These are phyloP conservation scores for Pterulicium gracile DNA, from an alignment of 1,284 basidiomycete species.

Conservation along the genomic window DNA sequence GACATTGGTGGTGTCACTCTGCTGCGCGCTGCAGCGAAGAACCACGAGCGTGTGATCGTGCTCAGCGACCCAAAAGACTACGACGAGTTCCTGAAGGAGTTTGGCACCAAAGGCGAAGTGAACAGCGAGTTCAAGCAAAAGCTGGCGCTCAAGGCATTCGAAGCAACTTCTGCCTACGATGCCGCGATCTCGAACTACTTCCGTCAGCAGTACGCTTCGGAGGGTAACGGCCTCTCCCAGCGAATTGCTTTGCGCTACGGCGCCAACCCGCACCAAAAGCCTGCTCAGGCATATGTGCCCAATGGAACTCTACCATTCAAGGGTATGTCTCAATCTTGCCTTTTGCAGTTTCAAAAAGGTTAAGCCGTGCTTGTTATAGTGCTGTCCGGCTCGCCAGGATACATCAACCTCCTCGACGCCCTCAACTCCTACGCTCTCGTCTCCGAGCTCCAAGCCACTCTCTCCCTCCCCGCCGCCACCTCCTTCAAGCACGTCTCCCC, in stretches of 20 bases:
- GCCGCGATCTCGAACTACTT: slow-evolving; percentile 96
- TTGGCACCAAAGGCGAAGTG: slow-evolving; percentile 60
- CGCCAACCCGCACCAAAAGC: slow-evolving; percentile 98
- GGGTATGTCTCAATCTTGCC: slow-evolving; percentile 54
- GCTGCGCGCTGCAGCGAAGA: slow-evolving; percentile 96
- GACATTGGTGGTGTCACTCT: slow-evolving; percentile 99
- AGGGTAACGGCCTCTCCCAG: slow-evolving; percentile 67
- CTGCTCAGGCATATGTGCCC: slow-evolving; percentile 92
- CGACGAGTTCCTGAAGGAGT: slow-evolving; percentile 68
- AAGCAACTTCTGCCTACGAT: slow-evolving; percentile 93
- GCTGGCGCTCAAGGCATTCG: slow-evolving; percentile 95
- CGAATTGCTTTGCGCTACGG: slow-evolving; percentile 88
- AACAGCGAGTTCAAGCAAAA: slow-evolving; percentile 64
- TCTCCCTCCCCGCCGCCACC: slow-evolving; percentile 86
- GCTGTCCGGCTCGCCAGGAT: slow-evolving; percentile 90
- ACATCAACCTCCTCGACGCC: slow-evolving; percentile 98
- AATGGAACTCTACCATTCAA: slow-evolving; percentile 91
- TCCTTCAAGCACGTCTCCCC: slow-evolving; percentile 99
- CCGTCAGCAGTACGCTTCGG: slow-evolving; percentile 87
- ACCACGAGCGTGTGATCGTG: slow-evolving; percentile 89
- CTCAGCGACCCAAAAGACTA: slow-evolving; percentile 96
- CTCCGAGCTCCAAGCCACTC: slow-evolving; percentile 83
- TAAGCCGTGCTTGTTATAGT: slow-evolving; percentile 44
- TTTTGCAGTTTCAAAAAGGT: too few relatives aligned
- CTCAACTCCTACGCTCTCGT: slow-evolving; percentile 97